Conservation (phyloP, 768 basidiomycete genomes). For the Kwoniella newhampshirensis region DNA sequence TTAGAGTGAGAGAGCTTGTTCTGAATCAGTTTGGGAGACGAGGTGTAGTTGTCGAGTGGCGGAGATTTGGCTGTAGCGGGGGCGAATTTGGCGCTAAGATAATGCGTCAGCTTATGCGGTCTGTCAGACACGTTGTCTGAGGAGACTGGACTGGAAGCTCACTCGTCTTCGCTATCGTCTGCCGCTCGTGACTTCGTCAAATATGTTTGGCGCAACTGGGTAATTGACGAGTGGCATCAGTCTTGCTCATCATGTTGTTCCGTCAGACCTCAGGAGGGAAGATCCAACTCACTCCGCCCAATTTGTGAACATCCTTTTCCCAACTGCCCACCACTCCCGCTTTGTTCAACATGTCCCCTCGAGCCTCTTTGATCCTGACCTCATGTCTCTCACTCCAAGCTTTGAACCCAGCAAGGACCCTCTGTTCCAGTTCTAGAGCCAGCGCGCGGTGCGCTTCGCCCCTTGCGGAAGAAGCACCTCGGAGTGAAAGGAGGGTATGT, state of each 20-base stretch:
- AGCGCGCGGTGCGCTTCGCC: constrained; percentile 72
- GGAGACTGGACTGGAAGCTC: constrained; percentile 54
- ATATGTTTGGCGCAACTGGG: constrained; percentile 72
- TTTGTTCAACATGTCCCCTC: constrained; percentile 66
- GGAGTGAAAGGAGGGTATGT: constrained; percentile 38
- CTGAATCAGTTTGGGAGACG: constrained; percentile 64
- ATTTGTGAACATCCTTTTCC: constrained; percentile 47
- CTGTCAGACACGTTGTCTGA: neutral
- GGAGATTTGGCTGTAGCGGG: constrained; percentile 58
- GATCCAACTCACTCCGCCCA: constrained; percentile 26
- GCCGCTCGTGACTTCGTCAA: constrained; percentile 74
- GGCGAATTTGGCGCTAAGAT: constrained; percentile 76
- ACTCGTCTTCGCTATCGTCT: constrained; percentile 95
- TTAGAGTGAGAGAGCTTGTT: constrained; percentile 13
- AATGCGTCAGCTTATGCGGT: constrained; percentile 12
- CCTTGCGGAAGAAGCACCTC: constrained; percentile 56
- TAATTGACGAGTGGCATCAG: neutral
- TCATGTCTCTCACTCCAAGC: constrained; percentile 75
- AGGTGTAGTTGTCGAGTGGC: constrained; percentile 68
- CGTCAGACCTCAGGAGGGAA: neutral
- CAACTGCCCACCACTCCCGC: constrained; percentile 65
- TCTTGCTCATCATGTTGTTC: too few relatives aligned
- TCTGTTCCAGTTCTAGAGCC: constrained; percentile 69
- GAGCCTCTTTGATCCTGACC: constrained; percentile 65
- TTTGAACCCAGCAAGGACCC: constrained; percentile 78